Percentiles rank a stretch among this genome's conserved stretches.
These are phyloP conservation scores for Vigna reflexopilosa DNA, from an alignment of 306 rosid genomes.

Conservation along the genomic window DNA sequence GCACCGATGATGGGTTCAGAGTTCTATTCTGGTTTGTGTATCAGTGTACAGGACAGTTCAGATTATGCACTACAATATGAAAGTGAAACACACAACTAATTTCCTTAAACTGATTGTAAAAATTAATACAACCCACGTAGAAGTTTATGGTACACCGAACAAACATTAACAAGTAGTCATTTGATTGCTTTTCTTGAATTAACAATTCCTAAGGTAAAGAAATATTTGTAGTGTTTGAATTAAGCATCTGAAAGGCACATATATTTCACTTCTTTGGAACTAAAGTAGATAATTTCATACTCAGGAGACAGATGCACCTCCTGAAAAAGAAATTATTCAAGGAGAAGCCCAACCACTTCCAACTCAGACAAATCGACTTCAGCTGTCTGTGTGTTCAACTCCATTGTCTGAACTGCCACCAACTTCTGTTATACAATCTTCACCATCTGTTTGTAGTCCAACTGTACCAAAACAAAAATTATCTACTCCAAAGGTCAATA, in stretches of 20 bases:
- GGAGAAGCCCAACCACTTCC: conserved; percentile 49
- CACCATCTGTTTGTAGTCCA: conserved; percentile 65
- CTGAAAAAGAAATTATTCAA: conserved; percentile 49
- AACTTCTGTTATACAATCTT: conserved; percentile 79
- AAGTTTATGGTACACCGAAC: conserved; percentile 20
- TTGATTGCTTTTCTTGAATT: conserved; percentile 38
- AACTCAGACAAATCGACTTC: conserved; percentile 55
- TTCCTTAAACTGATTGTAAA: conserved; percentile 14
- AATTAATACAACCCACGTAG: not conserved
- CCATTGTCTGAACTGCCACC: conserved; percentile 65
- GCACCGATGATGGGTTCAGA: not conserved
- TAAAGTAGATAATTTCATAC: conserved; percentile 43
- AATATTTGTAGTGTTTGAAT: conserved; percentile 9
- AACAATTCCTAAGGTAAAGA: conserved; percentile 5
- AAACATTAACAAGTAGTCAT: conserved; percentile 16
- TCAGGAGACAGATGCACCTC: conserved; percentile 61
- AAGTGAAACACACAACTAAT: not conserved
- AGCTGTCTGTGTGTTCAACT: conserved; percentile 50
- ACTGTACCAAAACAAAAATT: conserved; percentile 47
- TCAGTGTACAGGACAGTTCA: not conserved
- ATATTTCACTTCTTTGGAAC: conserved; percentile 35
- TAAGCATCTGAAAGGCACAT: conserved; percentile 30
- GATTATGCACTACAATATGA: not conserved
- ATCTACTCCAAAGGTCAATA: conserved; percentile 48
- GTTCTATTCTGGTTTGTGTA: conserved; percentile 22